These are phyloP conservation scores for Leccinellum luteum DNA, from an alignment of 768 basidiomycete genomes.

Conservation along the genomic window DNA sequence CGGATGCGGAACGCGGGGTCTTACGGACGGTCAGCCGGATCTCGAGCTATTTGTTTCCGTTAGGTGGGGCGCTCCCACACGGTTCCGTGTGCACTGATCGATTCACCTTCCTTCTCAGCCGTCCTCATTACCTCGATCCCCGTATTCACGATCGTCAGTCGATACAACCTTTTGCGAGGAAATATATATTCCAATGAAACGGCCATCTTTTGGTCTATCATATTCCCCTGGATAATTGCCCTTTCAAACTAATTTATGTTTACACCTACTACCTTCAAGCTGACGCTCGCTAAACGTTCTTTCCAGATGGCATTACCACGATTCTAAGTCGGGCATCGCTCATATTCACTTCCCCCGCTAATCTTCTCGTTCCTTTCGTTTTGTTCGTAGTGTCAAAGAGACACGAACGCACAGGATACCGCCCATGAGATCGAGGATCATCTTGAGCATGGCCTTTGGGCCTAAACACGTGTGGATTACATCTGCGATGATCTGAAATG, in stretches of 20 bases:
- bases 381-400: too few relatives aligned
- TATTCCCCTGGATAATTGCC: too few relatives aligned
- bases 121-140: slow-evolving; percentile 26
- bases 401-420: slow-evolving; percentile 84
- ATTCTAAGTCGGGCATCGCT: too few relatives aligned
- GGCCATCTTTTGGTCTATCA: slow-evolving; percentile 27
- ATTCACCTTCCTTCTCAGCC: slow-evolving; percentile 6
- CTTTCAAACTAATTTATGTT: slow-evolving; percentile 22
- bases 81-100: background rate
- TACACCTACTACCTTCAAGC: background rate
- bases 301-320: too few relatives aligned
- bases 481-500: slow-evolving; percentile 86
- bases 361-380: too few relatives aligned
- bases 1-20: slow-evolving; percentile 1
- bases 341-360: too few relatives aligned
- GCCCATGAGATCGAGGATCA: slow-evolving; percentile 99
- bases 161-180: slow-evolving; percentile 22
- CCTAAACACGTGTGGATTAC: slow-evolving; percentile 97
- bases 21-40: slow-evolving; percentile 7
- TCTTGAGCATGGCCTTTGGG: slow-evolving; percentile 98
- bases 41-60: slow-evolving; percentile 20
- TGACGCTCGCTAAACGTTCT: background rate
- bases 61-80: too few relatives aligned
- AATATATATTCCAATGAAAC: slow-evolving; percentile 21
- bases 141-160: slow-evolving; percentile 23